Conservation (phyloP, 1,139 yeast species). For the Barnettozyma hawaiiensis region DNA sequence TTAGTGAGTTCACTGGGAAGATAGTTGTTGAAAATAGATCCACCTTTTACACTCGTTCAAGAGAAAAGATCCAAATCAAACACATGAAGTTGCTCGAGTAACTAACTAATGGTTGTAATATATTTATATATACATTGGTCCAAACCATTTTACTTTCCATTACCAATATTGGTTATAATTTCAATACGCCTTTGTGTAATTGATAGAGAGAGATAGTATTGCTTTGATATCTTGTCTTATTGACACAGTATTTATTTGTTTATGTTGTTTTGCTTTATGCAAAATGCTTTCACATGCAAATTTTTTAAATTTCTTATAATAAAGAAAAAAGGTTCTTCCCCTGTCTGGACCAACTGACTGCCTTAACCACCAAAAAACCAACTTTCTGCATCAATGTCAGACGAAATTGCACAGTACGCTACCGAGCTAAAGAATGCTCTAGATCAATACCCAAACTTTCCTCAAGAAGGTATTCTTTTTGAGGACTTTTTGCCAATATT, state of each 20-base stretch:
- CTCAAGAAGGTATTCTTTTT: slow-evolving; percentile 84
- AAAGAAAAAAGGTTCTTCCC: not conserved
- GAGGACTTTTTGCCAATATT: slow-evolving; percentile 96
- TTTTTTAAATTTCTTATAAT: not conserved
- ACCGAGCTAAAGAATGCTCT: slow-evolving; percentile 58
- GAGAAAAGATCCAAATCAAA: slow-evolving; percentile 11
- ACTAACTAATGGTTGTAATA: not conserved
- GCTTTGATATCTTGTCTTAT: not conserved
- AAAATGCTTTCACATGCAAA: not conserved
- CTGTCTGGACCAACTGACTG: no score
- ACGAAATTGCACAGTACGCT: slow-evolving; percentile 39
- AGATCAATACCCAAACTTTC: slow-evolving; percentile 89
- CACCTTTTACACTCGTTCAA: slow-evolving; percentile 31
- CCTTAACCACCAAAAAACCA: not conserved
- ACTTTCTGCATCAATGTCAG: slow-evolving; percentile 4
- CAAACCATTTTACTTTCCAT: not conserved
- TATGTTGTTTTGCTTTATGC: not conserved
- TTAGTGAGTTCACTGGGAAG: slow-evolving; percentile 44
- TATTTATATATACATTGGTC: not conserved
- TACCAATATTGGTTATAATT: no score
- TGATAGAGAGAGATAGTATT: no score
- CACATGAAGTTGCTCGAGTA: slow-evolving; percentile 3
- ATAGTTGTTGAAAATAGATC: slow-evolving; percentile 9
- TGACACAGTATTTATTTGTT: not conserved
- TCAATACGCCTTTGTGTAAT: not conserved